phyloP scores from a whole-genome alignment of 352 stramenopile genomes.

The Globisporangium viniferum region DNA sequence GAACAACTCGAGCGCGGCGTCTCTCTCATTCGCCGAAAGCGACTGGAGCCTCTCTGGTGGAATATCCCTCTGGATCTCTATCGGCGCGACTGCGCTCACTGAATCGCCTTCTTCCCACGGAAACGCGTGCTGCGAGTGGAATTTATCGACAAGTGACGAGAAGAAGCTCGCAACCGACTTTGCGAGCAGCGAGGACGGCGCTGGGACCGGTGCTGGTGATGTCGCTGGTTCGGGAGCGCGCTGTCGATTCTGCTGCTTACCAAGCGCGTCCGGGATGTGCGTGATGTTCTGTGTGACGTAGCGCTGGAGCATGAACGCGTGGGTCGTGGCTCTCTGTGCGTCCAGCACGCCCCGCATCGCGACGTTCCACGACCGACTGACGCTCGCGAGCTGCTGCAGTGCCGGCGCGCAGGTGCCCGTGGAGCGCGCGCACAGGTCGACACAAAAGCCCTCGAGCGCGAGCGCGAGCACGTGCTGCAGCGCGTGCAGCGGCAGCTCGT shows the following conservation, averaged over 20 bases:
- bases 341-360: conserved; percentile 9
- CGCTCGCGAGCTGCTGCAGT: conserved; percentile 14
- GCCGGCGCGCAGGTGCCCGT: background rate
- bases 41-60: background rate
- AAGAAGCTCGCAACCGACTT: conserved; percentile 10
- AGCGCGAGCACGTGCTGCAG: conserved; percentile 13
- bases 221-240: background rate
- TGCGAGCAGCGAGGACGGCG: conserved; percentile 4
- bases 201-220: background rate
- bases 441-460: conserved; percentile 3
- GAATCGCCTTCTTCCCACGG: conserved; percentile 8
- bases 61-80: background rate
- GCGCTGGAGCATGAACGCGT: conserved; percentile 6
- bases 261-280: background rate
- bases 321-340: background rate
- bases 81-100: background rate
- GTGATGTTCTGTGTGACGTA: background rate
- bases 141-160: conserved; percentile 7
- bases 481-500: conserved; percentile 14
- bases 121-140: background rate
- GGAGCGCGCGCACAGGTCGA: background rate
- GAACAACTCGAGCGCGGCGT: background rate
- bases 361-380: conserved; percentile 7
- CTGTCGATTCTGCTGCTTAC: background rate
- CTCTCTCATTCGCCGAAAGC: background rate